Base-by-base conservation (phyloP, 2,329 filamentous ascomycete species). In the Aspergillus awamori region DNA sequence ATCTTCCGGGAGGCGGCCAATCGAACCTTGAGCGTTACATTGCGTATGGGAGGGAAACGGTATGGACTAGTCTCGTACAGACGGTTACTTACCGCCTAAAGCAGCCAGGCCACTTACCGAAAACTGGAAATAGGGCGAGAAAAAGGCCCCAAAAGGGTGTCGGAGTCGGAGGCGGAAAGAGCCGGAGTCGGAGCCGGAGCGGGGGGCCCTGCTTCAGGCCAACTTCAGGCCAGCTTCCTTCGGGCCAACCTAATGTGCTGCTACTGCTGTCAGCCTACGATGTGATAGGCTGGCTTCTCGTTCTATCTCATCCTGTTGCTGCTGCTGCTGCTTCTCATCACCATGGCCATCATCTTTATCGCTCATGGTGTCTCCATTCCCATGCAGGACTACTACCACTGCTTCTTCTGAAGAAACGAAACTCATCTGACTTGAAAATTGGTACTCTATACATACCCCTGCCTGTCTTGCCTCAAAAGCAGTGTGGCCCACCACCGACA, bases 1-100 rank as follows among this genome's bases (percentile, higher is more conserved):
- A 65, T 66, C 63, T 65, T 65, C 63, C 65, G 61, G 63, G 61
- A 65, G 63, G 63, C 63, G 62, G 63, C 63, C 58, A 52, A 58
- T 43, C 47, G 41, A 59, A 61, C 57, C 58, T 64, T 61, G 55
- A 58, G 53, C 49, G 59, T 59, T 63, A 45, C 60, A 60, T 58
- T 45, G 57, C 60, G 57, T 53, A 49, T 30, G 47, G 8, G 24
- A 36, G 26, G 53, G 39, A 33, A 39, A 22, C 26, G 47, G 47
- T 51, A 51, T 28, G 47, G 47, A 30, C 47, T 51, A 51, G 47
- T 51, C 47, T n/a, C 24, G 26, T 51, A 51, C 47, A 30, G 13
- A 10, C 15, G 24, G 28, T 51, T 30, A 51, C n/a, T n/a, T 51
- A 51, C 47, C 6, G 26, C 8, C 15, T 17, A 51, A 51, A 51